Percentiles rank a stretch among this genome's conserved stretches.
phyloP scores from a whole-genome alignment of 2,329 filamentous ascomycete genomes.

The Thielaviopsis punctulata region DNA sequence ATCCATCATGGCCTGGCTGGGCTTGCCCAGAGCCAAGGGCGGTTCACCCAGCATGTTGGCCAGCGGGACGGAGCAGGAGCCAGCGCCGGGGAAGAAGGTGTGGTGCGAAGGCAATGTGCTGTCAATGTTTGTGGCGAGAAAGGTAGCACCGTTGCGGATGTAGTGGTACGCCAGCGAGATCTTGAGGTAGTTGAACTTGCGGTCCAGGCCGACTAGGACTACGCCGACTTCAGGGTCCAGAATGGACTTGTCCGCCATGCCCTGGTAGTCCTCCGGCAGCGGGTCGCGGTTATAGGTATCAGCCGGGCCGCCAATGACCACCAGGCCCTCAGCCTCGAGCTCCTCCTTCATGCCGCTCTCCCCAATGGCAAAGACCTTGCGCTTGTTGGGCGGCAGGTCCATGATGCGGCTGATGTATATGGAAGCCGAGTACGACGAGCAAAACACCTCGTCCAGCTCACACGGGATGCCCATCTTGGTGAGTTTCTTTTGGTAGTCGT shows the following conservation, averaged over 20 bases:
- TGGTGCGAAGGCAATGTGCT: conserved; percentile 71
- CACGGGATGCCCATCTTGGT: conserved; percentile 63
- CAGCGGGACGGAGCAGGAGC: conserved; percentile 62
- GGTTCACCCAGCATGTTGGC: conserved; percentile 51
- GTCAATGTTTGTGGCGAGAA: conserved; percentile 87
- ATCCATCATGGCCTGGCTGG: conserved; percentile 98
- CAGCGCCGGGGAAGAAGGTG: conserved; percentile 80
- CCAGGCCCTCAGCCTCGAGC: conserved; percentile 59
- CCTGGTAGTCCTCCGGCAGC: conserved; percentile 60
- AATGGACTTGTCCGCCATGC: conserved; percentile 54
- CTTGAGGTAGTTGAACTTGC: conserved; percentile 92
- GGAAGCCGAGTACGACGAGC: conserved; percentile 83
- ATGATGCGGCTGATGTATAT: conserved; percentile 94
- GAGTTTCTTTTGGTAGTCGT: conserved; percentile 87
- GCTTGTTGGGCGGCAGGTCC: conserved; percentile 56
- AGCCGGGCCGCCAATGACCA: conserved; percentile 77
- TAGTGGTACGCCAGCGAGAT: conserved; percentile 73
- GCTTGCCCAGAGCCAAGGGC: conserved; percentile 75
- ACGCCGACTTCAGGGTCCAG: conserved; percentile 80
- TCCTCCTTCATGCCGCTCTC: conserved; percentile 86
- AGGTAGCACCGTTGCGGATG: conserved; percentile 61
- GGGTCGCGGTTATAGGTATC: conserved; percentile 61
- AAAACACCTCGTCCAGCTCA: conserved; percentile 80
- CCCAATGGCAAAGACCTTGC: conserved; percentile 88
- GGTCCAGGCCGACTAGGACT: conserved; percentile 81